phyloP scores from a whole-genome alignment of 805 yeast species.

The Saccharomycopsis vini region DNA sequence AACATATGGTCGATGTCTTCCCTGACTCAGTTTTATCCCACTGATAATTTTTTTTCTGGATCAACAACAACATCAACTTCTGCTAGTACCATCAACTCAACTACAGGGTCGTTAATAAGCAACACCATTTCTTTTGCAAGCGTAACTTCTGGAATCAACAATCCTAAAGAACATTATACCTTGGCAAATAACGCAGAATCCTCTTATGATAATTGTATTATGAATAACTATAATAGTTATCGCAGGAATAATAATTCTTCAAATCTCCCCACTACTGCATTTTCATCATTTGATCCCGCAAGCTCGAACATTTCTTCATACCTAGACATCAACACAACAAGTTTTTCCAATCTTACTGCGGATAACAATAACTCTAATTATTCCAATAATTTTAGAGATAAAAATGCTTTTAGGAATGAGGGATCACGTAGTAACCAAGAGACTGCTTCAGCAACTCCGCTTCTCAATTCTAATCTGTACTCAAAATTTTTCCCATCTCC shows the following conservation, averaged over 20 bases:
- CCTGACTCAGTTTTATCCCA: no score
- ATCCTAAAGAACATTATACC: no score
- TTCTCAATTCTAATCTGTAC: slow-evolving; percentile 12
- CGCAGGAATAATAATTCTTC: background rate
- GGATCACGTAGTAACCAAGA: background rate
- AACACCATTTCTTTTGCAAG: no score
- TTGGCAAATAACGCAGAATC: no score
- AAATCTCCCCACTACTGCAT: background rate
- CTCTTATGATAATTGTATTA: no score
- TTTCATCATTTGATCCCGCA: background rate
- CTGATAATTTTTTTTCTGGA: no score
- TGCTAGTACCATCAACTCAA: no score
- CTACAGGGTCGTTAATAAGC: no score
- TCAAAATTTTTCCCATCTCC: slow-evolving; percentile 19
- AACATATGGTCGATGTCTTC: no score
- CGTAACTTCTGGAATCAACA: no score
- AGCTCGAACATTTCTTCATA: slow-evolving; percentile 10
- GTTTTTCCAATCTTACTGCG: background rate
- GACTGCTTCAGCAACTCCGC: slow-evolving; percentile 15
- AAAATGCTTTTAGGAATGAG: background rate
- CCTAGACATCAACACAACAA: slow-evolving; percentile 11
- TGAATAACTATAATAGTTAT: no score
- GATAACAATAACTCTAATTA: background rate
- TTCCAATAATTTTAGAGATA: background rate
- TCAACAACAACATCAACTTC: no score